These are phyloP conservation scores for Penicillium sp. DNA, from an alignment of 2,329 filamentous ascomycete genomes.

Conservation along the genomic window DNA sequence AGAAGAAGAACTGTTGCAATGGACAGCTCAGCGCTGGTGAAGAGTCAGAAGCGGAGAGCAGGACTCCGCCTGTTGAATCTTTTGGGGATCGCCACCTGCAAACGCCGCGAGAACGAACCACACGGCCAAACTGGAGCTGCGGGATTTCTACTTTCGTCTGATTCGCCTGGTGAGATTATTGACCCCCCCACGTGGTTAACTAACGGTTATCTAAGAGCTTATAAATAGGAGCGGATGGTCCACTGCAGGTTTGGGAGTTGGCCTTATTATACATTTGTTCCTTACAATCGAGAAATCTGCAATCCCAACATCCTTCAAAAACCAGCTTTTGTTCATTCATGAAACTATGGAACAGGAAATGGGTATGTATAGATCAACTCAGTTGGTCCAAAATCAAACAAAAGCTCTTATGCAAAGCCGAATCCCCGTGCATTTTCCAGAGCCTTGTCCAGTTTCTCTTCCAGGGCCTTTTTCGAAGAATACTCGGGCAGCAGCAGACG, in stretches of 20 bases:
- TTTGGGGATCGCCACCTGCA: slow-evolving; percentile 19
- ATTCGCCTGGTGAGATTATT: slow-evolving; percentile 14
- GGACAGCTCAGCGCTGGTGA: slow-evolving; percentile 9
- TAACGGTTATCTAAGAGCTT: background rate
- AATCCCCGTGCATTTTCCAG: slow-evolving; percentile 89
- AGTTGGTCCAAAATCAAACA: slow-evolving; percentile 5
- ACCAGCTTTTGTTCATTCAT: slow-evolving; percentile 10
- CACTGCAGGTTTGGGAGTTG: background rate
- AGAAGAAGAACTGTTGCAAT: background rate
- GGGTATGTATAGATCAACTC: slow-evolving; percentile 28
- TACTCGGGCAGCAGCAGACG: slow-evolving; percentile 87
- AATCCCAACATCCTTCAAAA: background rate
- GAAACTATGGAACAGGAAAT: slow-evolving; percentile 22
- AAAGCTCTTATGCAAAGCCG: slow-evolving; percentile 69
- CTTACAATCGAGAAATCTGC: background rate
- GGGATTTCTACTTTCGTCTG: slow-evolving; percentile 15
- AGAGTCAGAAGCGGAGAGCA: slow-evolving; percentile 28
- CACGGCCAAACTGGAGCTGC: slow-evolving; percentile 18
- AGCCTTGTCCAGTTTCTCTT: slow-evolving; percentile 79
- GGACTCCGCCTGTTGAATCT: slow-evolving; percentile 26
- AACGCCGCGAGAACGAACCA: slow-evolving; percentile 23
- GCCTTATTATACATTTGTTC: background rate
- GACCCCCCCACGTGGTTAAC: slow-evolving; percentile 3
- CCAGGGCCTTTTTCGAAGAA: slow-evolving; percentile 69
- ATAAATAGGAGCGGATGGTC: background rate